Conservation (phyloP, 768 basidiomycete genomes). For the Xanthoconium purpureum region DNA sequence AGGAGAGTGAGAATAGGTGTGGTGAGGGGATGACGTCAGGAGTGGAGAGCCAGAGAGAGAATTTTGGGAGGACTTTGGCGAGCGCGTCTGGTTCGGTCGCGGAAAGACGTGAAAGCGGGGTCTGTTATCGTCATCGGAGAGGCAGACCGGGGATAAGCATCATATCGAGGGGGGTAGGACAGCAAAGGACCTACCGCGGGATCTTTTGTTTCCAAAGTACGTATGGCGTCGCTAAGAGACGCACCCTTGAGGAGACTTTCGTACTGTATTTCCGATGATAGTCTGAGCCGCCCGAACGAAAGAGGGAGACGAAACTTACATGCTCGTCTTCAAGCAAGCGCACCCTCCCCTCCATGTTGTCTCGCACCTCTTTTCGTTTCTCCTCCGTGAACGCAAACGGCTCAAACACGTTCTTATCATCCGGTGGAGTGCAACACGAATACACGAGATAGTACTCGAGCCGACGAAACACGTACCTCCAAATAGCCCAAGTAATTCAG, state of each 20-base stretch:
- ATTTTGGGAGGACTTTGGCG: conserved; percentile 58
- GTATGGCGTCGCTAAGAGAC: conserved; percentile 26
- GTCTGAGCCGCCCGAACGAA: no score
- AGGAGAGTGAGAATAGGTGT: no score
- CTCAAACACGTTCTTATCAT: conserved; percentile 56
- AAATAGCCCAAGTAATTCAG: conserved; percentile 85
- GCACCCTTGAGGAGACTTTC: conserved; percentile 27
- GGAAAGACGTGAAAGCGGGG: conserved; percentile 71
- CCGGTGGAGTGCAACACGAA: neutral
- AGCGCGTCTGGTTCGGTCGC: conserved; percentile 62
- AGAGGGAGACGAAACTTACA: conserved; percentile 43
- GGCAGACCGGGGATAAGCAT: no score
- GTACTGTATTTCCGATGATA: conserved; percentile 1
- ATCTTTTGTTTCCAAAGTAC: conserved; percentile 23
- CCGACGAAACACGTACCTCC: conserved; percentile 49
- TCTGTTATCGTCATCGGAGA: conserved; percentile 34
- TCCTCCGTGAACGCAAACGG: conserved; percentile 63
- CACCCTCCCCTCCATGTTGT: conserved; percentile 60
- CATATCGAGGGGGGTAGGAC: neutral
- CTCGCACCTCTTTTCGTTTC: conserved; percentile 58
- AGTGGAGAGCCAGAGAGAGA: conserved; percentile 83
- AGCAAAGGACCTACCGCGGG: conserved; percentile 23
- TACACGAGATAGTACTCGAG: neutral
- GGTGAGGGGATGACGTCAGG: conserved; percentile 49
- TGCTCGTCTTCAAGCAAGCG: conserved; percentile 74